Evolutionary conservation across 129 eudicot species (phyloP).

Genomic region (Kitagawia praeruptora): DNA sequence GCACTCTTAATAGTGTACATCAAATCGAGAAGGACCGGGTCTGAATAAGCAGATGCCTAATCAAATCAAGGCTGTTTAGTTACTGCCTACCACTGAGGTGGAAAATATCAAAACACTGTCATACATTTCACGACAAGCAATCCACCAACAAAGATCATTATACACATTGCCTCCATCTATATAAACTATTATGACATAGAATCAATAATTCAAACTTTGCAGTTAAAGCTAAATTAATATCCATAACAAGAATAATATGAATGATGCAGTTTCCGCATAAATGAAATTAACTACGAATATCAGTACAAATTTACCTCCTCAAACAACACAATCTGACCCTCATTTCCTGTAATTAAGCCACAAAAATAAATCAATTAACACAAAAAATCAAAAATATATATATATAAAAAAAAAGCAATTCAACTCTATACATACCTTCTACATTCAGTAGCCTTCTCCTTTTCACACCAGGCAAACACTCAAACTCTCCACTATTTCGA

Average conservation of each 20-base stretch:
- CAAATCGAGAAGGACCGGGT: background rate
- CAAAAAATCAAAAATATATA: background rate
- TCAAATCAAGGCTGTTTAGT: background rate
- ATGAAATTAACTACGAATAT: background rate
- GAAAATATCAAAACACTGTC: background rate
- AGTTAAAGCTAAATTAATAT: background rate
- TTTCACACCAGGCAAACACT: conserved; percentile 3
- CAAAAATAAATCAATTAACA: background rate
- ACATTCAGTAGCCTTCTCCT: conserved; percentile 16
- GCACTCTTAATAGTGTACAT: background rate
- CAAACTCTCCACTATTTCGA: conserved; percentile 37
- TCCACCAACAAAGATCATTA: too few species aligned
- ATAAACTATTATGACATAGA: background rate
- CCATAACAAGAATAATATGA: background rate
- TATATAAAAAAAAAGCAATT: background rate
- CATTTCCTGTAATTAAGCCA: background rate
- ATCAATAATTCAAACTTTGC: background rate
- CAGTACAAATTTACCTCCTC: conserved; percentile 27
- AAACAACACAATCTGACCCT: conserved; percentile 15
- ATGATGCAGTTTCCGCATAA: background rate
- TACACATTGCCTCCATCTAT: background rate
- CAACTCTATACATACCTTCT: conserved; percentile 23
- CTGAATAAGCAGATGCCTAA: background rate
- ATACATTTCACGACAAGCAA: too few species aligned
- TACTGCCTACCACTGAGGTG: background rate